Evolutionary conservation across 352 stramenopile genomes (phyloP).

Genomic region (Globisporangium cystogenes): DNA sequence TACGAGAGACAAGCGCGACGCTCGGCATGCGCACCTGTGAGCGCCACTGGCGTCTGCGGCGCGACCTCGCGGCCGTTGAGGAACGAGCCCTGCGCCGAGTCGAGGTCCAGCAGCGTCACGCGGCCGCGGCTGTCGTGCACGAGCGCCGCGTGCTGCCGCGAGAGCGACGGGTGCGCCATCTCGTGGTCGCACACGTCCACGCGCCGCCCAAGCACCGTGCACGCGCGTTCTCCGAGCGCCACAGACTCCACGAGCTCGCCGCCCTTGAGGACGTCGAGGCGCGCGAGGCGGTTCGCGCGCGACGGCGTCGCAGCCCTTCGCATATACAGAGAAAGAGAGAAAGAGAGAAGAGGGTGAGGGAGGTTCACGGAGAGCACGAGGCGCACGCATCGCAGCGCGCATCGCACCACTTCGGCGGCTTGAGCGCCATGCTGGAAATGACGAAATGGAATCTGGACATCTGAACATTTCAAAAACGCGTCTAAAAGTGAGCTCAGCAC

Average conservation of each 20-base stretch:
- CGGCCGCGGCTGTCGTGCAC: conserved; percentile 52
- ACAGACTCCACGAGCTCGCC: conserved; percentile 37
- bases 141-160: conserved; percentile 71
- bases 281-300: conserved; percentile 33
- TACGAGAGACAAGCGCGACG: no score
- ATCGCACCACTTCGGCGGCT: conserved; percentile 21
- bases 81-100: conserved; percentile 82
- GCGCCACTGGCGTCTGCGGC: conserved; percentile 27
- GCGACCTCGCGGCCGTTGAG: conserved; percentile 66
- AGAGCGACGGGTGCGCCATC: conserved; percentile 79
- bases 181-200: conserved; percentile 66
- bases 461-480: not conserved
- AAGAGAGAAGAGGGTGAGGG: not conserved
- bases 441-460: not conserved
- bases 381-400: not conserved
- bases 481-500: not conserved
- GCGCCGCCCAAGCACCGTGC: conserved; percentile 72
- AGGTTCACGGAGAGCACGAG: not conserved
- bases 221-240: conserved; percentile 41
- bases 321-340: not conserved
- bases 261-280: conserved; percentile 50
- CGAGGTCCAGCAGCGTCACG: conserved; percentile 67
- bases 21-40: conserved; percentile 21
- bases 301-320: conserved; percentile 44
- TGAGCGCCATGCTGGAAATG: conserved; percentile 13